These are phyloP conservation scores for Tilletia indica DNA, from an alignment of 1,284 basidiomycete species.

Conservation along the genomic window DNA sequence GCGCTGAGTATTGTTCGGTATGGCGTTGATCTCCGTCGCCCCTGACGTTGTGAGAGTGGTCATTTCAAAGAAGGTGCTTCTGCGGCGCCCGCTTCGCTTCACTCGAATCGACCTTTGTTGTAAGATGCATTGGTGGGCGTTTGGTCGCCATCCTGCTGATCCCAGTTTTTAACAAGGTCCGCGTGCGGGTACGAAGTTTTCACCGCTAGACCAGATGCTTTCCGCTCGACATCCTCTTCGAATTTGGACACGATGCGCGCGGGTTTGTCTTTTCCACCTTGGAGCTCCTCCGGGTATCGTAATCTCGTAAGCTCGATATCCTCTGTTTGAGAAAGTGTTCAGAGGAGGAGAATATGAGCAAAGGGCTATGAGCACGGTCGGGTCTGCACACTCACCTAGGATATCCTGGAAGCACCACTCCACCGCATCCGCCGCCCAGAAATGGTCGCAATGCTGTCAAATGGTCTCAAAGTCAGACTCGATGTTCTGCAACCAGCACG, in stretches of 20 bases:
- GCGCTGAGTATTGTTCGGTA: too few relatives aligned
- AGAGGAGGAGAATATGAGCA: background rate
- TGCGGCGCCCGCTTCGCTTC: background rate
- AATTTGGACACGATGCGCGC: background rate
- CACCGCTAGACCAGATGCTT: background rate
- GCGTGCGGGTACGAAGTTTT: background rate
- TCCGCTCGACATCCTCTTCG: background rate
- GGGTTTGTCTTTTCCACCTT: background rate
- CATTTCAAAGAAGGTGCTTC: too few relatives aligned
- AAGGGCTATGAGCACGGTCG: constrained; percentile 24
- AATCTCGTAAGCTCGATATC: constrained; percentile 39
- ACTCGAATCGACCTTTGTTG: constrained; percentile 14
- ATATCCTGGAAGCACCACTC: constrained; percentile 62
- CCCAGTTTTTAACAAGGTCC: background rate
- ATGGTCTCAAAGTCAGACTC: background rate
- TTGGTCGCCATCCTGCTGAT: constrained; percentile 6
- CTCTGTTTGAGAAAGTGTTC: constrained; percentile 19
- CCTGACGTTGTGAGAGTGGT: too few relatives aligned
- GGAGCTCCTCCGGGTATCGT: constrained; percentile 33
- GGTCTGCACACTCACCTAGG: constrained; percentile 54
- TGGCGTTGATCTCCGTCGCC: too few relatives aligned
- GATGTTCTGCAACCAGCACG: background rate
- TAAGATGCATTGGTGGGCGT: constrained; percentile 7
- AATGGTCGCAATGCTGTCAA: constrained; percentile 57
- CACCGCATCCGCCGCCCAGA: constrained; percentile 65